Percentiles rank a stretch among this genome's conserved stretches.
These are phyloP conservation scores for Paramyrothecium roridum DNA, from an alignment of 2,329 filamentous ascomycete genomes.

Conservation along the genomic window DNA sequence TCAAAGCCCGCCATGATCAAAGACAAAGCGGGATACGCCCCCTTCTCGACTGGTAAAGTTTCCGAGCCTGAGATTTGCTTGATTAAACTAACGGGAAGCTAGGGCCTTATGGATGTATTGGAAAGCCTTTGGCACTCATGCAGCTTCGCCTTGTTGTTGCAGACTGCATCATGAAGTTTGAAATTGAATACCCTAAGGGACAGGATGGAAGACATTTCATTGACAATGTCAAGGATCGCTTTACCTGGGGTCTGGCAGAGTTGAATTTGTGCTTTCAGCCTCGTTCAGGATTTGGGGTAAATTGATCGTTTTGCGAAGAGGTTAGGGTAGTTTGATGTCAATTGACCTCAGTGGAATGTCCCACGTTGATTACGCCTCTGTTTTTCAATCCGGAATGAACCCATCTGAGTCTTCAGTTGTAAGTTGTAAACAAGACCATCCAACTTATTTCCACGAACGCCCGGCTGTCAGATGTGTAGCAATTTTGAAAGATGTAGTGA, in stretches of 20 bases:
- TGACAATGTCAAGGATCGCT: background rate
- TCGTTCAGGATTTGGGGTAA: background rate
- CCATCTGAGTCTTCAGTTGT: too few relatives aligned
- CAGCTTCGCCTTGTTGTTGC: background rate
- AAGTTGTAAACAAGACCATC: too few relatives aligned
- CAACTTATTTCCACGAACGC: too few relatives aligned
- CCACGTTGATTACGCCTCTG: too few relatives aligned
- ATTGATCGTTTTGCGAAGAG: too few relatives aligned
- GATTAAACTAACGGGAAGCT: background rate
- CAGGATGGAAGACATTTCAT: background rate
- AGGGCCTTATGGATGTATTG: slow-evolving; percentile 1
- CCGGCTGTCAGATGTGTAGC: too few relatives aligned
- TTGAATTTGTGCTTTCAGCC: background rate
- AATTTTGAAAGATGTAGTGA: too few relatives aligned
- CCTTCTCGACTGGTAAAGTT: slow-evolving; percentile 21
- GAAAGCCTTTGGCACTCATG: background rate
- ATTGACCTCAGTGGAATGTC: too few relatives aligned
- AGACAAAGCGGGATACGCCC: slow-evolving; percentile 16
- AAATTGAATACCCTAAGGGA: background rate
- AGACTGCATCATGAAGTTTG: background rate
- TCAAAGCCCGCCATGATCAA: slow-evolving; percentile 21
- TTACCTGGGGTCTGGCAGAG: background rate
- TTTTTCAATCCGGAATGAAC: too few relatives aligned
- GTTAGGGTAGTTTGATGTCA: too few relatives aligned
- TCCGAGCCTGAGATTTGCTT: background rate